Evolutionary conservation across 371 early-diverging fungal species (phyloP).

Genomic region (Globomyces sp.): DNA sequence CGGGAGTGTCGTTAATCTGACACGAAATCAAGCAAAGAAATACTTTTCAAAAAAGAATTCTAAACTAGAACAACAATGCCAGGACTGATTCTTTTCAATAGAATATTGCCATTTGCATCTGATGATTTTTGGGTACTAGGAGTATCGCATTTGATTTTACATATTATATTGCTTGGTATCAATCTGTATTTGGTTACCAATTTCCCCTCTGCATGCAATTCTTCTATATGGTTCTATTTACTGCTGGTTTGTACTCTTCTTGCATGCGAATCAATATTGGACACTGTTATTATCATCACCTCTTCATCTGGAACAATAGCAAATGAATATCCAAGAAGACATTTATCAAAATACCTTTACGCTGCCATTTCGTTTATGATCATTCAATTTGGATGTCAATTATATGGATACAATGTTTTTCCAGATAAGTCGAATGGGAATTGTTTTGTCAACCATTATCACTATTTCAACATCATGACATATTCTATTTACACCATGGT

Average conservation of each 20-base stretch:
- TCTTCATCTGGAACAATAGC: slow-evolving; percentile 4
- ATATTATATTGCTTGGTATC: background rate
- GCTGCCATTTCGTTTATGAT: background rate
- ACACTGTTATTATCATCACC: background rate
- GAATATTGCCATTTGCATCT: background rate
- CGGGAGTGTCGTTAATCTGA: too few relatives aligned
- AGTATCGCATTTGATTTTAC: background rate
- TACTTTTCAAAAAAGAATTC: too few relatives aligned
- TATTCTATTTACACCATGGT: too few relatives aligned
- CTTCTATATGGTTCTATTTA: background rate
- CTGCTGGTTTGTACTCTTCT: background rate
- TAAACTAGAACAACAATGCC: too few relatives aligned
- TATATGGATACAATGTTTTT: background rate
- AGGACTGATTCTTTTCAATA: too few relatives aligned
- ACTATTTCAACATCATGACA: too few relatives aligned
- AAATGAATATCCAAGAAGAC: background rate
- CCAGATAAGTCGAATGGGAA: too few relatives aligned
- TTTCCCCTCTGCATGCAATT: background rate
- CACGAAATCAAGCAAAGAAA: too few relatives aligned
- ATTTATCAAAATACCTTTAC: slow-evolving; percentile 5
- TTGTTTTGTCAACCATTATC: too few relatives aligned
- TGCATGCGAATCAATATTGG: background rate
- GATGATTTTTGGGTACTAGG: slow-evolving; percentile 5
- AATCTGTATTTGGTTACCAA: background rate
- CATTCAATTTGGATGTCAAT: background rate